Base-by-base conservation (phyloP, 2,329 filamentous ascomycete species). In the Hyphodiscus sp. region DNA sequence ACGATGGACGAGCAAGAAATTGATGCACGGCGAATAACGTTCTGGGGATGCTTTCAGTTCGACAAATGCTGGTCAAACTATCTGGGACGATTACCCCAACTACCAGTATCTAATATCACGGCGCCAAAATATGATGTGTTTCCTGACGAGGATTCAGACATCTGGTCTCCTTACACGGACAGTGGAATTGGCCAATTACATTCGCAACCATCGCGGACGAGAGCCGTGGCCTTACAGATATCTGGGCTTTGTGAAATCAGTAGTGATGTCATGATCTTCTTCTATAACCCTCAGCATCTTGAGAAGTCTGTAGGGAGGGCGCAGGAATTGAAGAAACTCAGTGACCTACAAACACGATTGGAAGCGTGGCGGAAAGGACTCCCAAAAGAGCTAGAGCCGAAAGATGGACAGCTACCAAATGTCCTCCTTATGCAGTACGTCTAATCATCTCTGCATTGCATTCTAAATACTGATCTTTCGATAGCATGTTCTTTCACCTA, bases 31-130 rank as follows among this genome's bases (percentile, higher is more conserved):
- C 80, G 89, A 50, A 86, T 97, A 43, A 97, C 94, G 0, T 97
- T 96, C 66, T 97, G 94, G 94, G 94, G 94, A 7, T 96, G 91
- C 68, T 97, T 94, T 70, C 73, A 96, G n/a, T 95, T 97, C 68
- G 94, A 99, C 74, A 97, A 96, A 77, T 95, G 90, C 69, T 97
- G 92, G 91, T 96, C 91, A 48, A 97, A 96, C 68, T 97, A 97
- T 63, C 80, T 97, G 23, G 92, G 94, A 47, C 86, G 94, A 44
- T 77, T 96, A 57, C 92, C 94, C 11, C 92, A 96, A 69, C 75
- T 97, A 11, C 86, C 89, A 0, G 85, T 82, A 43, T 83, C 83
- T 29, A 87, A 88, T 8, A 87, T 90, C 63, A 95, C 86, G 33
- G 89, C 91, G 1, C 86, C 89, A 23, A 95, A 92, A 68, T 88